Evolutionary conservation across 2,329 filamentous ascomycete genomes (phyloP), one percentile per base, ranked within the genome.

Genomic region (Bimuria novae-zelandiae): DNA sequence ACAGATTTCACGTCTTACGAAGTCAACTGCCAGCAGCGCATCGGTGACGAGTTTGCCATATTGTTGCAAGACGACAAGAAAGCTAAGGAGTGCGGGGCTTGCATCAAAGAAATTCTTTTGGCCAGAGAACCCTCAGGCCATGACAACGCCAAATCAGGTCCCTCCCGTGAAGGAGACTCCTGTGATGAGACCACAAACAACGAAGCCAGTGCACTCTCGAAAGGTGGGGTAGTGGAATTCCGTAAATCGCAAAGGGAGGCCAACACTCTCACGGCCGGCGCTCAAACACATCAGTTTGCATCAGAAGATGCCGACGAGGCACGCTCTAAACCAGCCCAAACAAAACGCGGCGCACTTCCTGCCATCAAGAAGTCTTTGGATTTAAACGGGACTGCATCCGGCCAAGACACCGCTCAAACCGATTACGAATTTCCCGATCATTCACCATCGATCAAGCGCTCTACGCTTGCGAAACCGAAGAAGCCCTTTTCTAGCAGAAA

Each of bases 21-120:
- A 23, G 46, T 70, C 17, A 57, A 74, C 40, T 53, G 63, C 17
- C 37, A 51, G 5, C 49, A 57, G 32, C 60, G 51, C 30, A 36
- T 36, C 5, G 66, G 56, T 7, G 56, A 45, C 3, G 52, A 63
- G 2, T 36, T 73, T 12, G 63, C 55, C 5, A 53, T 72, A 14
- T 36, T 65, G 7, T 67, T 72, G 40, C 19, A 36, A 5, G 33
- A 51, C 7, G 37, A 51, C 2, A 29, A 35, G 1, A 63, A 70
- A 39, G 64, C 69, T 23, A 16, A 47, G 5, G 62, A 69, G 21
- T 65, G 67, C 41, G 22, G 56, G 32, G 47, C 29, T 12, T 53
- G 42, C 37, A 56, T 69, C 39, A 50, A 52, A 17, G 56, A 64
- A 17, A 36, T 59, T n/a, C 14, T 54, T 32, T 25, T 4, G 10